Base-by-base conservation (phyloP, 805 yeast genomes). In the Metschnikowia lochheadii region DNA sequence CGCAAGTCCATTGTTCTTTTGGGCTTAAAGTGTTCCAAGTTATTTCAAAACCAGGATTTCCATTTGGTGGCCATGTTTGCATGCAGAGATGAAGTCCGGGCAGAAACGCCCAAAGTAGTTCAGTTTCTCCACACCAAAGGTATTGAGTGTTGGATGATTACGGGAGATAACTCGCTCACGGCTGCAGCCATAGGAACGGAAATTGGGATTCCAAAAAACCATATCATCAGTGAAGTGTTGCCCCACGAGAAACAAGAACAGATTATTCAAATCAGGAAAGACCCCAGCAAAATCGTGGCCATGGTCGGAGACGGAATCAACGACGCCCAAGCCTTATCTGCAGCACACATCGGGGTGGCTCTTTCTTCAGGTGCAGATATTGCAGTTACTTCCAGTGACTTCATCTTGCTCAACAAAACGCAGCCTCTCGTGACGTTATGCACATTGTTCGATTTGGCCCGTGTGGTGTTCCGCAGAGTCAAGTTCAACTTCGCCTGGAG, bases 281-380 rank as follows among this genome's bases (percentile, higher is more conserved):
- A 53, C 8, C 54, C 61, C 14, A 58, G 62, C 3, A 61, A 60
- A 1, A 60, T 61, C 2, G 66, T 69, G 20, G 90, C 89, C 0
- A 85, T 87, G 91, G 84, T 87, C 7, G 94, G 94, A 8, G 94
- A 87, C 59, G 94, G 94, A 18, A 82, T 87, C 33, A 87, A 87
- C 63, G 94, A 87, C 65, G 89, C 94, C 0, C 92, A 92, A 1
- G 89, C 94, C 0, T 68, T 87, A 46, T 79, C 89, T 3, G 70
- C 79, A 1, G 89, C 94, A 0, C 89, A 85, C 66, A 83, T 87
- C 18, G 94, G 94, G 3, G 76, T 87, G 42, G 90, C 94, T 0
- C 71, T 87, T 53, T 86, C 90, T 0, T 77, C 85, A 0, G 92
- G 92, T 0, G 82, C 90, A 0, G 94, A 87, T 56, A 69, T 87